phyloP scores from a whole-genome alignment of 352 stramenopile species.

The Pythium monospermum region DNA sequence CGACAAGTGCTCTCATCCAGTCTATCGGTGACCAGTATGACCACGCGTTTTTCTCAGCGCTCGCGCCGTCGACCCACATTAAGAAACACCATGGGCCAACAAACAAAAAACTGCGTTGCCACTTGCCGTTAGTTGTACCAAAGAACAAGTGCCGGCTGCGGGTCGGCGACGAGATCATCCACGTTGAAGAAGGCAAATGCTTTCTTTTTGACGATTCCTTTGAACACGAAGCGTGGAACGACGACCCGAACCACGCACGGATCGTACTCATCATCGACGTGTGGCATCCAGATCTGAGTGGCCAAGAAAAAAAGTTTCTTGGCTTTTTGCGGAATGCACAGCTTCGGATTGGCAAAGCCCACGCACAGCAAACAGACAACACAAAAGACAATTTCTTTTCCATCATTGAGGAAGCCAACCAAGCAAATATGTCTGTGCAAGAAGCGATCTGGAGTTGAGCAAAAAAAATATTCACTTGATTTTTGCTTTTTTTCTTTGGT shows the following conservation, averaged over 20 bases:
- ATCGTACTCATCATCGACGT: slow-evolving; percentile 94
- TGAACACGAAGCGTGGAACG: slow-evolving; percentile 98
- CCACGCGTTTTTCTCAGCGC: slow-evolving; percentile 85
- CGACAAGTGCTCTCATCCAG: slow-evolving; percentile 52
- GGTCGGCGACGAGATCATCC: slow-evolving; percentile 58
- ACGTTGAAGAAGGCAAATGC: slow-evolving; percentile 86
- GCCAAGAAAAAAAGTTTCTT: slow-evolving; percentile 88
- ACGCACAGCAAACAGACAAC: slow-evolving; percentile 29
- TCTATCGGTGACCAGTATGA: slow-evolving; percentile 63
- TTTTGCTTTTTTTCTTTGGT: not conserved
- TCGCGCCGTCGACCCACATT: slow-evolving; percentile 77
- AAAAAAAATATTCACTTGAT: not conserved
- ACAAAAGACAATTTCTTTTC: slow-evolving; percentile 62
- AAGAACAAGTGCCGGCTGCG: slow-evolving; percentile 49
- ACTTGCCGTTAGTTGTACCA: slow-evolving; percentile 85
- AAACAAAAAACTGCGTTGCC: slow-evolving; percentile 90
- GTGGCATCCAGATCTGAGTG: slow-evolving; percentile 92
- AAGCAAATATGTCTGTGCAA: slow-evolving; percentile 26
- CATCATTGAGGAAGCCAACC: slow-evolving; percentile 56
- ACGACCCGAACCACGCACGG: slow-evolving; percentile 64
- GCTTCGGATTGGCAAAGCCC: slow-evolving; percentile 56
- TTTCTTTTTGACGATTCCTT: slow-evolving; percentile 98
- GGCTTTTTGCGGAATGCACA: slow-evolving; percentile 64
- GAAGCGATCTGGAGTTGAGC: slow-evolving; percentile 49
- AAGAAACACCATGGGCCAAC: slow-evolving; percentile 83